Percentiles rank a stretch among this genome's conserved stretches.
These are phyloP conservation scores for Thuidium tamariscinum DNA, from an alignment of 225 moss, liverwort and hornwort genomes.

Conservation along the genomic window DNA sequence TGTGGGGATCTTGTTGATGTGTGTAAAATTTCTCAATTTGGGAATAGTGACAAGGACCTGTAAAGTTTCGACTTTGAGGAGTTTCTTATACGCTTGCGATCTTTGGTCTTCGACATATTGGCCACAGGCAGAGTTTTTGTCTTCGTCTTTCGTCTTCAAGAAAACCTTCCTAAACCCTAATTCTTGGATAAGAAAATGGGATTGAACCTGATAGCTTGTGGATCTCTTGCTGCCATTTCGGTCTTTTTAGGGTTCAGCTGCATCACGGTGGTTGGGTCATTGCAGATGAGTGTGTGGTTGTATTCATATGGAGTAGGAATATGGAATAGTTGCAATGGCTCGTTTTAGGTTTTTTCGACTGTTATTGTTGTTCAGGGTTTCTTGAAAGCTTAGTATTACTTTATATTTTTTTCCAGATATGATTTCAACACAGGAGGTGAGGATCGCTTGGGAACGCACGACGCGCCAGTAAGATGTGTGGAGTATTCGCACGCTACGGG, in stretches of 20 bases:
- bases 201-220: background rate
- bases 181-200: background rate
- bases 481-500: slow-evolving; percentile 97
- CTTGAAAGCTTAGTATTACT: background rate
- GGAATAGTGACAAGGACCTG: background rate
- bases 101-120: background rate
- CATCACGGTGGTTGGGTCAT: background rate
- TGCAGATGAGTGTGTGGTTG: background rate
- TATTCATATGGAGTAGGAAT: background rate
- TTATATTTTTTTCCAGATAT: slow-evolving; percentile 17
- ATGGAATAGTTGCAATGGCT: background rate
- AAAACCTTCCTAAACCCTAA: background rate
- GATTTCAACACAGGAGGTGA: slow-evolving; percentile 92
- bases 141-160: background rate
- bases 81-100: background rate
- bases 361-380: background rate
- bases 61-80: no score
- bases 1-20: background rate
- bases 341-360: background rate
- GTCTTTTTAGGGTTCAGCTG: background rate
- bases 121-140: background rate
- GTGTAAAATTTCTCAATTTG: background rate
- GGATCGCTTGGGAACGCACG: slow-evolving; percentile 81
- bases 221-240: background rate
- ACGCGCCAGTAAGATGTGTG: slow-evolving; percentile 85